Evolutionary conservation across 2,329 filamentous ascomycete genomes (phyloP).

Genomic region (Chrysosphaeria jannelii): DNA sequence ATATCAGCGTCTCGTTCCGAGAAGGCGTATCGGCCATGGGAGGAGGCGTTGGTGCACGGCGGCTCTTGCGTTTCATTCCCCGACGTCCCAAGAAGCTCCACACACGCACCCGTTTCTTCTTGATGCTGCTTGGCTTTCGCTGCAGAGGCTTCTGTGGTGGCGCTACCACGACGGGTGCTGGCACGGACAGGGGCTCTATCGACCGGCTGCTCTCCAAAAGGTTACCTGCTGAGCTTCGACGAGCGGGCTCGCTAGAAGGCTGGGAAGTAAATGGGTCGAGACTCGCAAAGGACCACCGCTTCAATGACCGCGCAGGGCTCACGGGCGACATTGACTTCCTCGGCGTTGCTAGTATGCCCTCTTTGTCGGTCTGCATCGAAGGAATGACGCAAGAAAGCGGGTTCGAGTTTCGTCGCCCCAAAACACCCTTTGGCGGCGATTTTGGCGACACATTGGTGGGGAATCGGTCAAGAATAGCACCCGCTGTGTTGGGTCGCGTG

Average conservation of each 20-base stretch:
- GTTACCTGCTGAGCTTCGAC: too few species aligned
- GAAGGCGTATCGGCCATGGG: conserved; percentile 7
- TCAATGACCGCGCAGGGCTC: conserved; percentile 14
- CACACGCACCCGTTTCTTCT: conserved; percentile 53
- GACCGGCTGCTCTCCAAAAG: too few species aligned
- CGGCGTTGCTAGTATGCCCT: background rate
- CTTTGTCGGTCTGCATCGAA: background rate
- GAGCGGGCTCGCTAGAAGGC: conserved; percentile 1
- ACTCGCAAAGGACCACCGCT: conserved; percentile 30
- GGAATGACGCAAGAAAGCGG: conserved; percentile 17
- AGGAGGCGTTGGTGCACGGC: conserved; percentile 17
- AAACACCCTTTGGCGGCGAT: conserved; percentile 5
- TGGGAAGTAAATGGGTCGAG: conserved; percentile 19
- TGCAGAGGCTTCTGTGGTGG: conserved; percentile 7
- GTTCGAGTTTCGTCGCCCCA: conserved; percentile 26
- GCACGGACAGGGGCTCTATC: too few species aligned
- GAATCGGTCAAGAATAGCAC: conserved; percentile 30
- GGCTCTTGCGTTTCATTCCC: conserved; percentile 17
- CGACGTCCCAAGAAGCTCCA: conserved; percentile 36
- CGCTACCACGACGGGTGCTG: too few species aligned
- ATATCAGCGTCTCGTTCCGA: conserved; percentile 7
- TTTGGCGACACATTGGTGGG: conserved; percentile 6
- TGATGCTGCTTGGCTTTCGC: conserved; percentile 10
- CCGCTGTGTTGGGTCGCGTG: conserved; percentile 35
- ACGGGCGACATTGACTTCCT: background rate